Conservation (phyloP, 257 asterid genomes). For the Thymus quinquecostatus region DNA sequence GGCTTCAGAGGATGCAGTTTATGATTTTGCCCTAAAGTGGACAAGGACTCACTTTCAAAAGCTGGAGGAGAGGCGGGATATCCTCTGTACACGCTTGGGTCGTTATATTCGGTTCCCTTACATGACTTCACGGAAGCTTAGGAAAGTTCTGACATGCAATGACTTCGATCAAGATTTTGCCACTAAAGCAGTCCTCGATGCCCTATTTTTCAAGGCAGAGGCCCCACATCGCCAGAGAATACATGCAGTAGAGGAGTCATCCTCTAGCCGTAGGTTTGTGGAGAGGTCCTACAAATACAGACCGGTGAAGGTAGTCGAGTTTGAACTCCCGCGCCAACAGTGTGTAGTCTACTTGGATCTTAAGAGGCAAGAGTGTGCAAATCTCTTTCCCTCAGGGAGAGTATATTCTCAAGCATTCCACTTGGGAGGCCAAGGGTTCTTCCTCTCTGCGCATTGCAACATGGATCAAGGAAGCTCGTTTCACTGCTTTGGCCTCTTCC, state of each 20-base stretch:
- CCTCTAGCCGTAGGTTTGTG: slow-evolving; percentile 60
- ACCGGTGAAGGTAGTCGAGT: slow-evolving; percentile 83
- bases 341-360: slow-evolving; percentile 90
- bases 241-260: slow-evolving; percentile 63
- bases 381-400: slow-evolving; percentile 76
- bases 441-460: slow-evolving; percentile 91
- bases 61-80: slow-evolving; percentile 69
- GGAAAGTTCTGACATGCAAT: slow-evolving; percentile 68
- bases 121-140: slow-evolving; percentile 80
- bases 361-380: slow-evolving; percentile 72
- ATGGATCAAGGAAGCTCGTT: slow-evolving; percentile 90
- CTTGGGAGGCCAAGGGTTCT: slow-evolving; percentile 92
- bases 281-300: slow-evolving; percentile 88
- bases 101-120: slow-evolving; percentile 80
- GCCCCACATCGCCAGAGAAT: slow-evolving; percentile 79
- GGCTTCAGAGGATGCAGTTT: slow-evolving; percentile 92
- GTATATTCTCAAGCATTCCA: slow-evolving; percentile 94
- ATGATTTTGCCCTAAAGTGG: slow-evolving; percentile 85
- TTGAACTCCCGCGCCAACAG: slow-evolving; percentile 82
- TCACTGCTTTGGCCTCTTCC: slow-evolving; percentile 88
- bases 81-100: slow-evolving; percentile 66
- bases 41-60: slow-evolving; percentile 60
- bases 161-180: slow-evolving; percentile 77
- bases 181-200: slow-evolving; percentile 72
- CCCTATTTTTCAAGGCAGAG: slow-evolving; percentile 81